These are phyloP conservation scores for Tilletia caries DNA, from an alignment of 1,284 basidiomycete genomes.

Conservation along the genomic window DNA sequence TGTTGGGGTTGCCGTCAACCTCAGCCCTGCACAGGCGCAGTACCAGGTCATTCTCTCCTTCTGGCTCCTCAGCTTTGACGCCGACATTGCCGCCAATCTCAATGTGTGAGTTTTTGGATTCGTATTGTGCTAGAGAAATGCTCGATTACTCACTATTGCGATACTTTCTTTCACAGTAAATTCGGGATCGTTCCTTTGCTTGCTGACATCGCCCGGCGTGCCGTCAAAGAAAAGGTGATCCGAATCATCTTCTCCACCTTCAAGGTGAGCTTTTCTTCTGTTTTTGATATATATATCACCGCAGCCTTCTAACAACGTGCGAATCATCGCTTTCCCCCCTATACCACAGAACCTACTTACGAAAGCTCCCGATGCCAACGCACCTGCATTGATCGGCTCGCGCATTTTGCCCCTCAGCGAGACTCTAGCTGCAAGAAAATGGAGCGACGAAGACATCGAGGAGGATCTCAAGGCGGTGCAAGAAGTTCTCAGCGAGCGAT, in stretches of 20 bases:
- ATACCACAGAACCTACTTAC: constrained; percentile 72
- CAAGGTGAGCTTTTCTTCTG: constrained; percentile 60
- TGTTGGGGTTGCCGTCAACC: constrained; percentile 10
- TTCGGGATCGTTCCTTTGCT: constrained; percentile 86
- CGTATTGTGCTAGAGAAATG: not conserved
- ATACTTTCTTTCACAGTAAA: constrained; percentile 60
- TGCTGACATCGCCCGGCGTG: constrained; percentile 77
- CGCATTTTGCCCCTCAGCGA: constrained; percentile 80
- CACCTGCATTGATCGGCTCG: constrained; percentile 86
- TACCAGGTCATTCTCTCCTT: constrained; percentile 89
- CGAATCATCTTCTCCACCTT: constrained; percentile 91
- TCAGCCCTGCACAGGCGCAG: constrained; percentile 76
- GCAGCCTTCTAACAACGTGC: not conserved
- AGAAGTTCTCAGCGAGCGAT: constrained; percentile 73
- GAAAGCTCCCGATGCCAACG: constrained; percentile 75
- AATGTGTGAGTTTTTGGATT: constrained; percentile 62
- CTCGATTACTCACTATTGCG: not conserved
- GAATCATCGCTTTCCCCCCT: no score
- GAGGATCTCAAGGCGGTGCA: constrained; percentile 84
- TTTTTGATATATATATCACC: not conserved
- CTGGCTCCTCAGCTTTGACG: constrained; percentile 90
- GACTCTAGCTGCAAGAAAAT: constrained; percentile 79
- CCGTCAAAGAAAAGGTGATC: constrained; percentile 95
- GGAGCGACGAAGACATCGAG: constrained; percentile 81
- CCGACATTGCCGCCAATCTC: constrained; percentile 75